Base-by-base conservation (phyloP, 2,329 filamentous ascomycete genomes). In the Bipolaris zeicola region DNA sequence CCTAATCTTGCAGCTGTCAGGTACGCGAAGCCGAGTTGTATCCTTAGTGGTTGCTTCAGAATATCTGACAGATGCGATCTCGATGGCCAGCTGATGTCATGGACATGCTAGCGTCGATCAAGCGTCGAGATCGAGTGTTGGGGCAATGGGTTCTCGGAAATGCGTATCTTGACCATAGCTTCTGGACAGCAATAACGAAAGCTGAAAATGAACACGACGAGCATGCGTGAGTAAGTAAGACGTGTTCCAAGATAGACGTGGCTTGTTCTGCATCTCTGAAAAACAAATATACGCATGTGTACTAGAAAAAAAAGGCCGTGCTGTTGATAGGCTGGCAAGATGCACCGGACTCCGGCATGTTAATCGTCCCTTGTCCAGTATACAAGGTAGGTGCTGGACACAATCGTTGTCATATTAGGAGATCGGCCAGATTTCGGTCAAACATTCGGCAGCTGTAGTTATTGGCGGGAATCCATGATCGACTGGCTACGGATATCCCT, bases 71-170 rank as follows among this genome's bases (percentile, higher is more conserved):
- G 11, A 13, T 18, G 20, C 50, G 50, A 57, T 53, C 53, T 43
- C 28, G 50, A 49, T 53, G 38, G 6, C 24, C 18, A 26, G 11
- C 45, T 57, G 55, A 57, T 57, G 55, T 57, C 55, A 57, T 57
- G 6, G 34, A 57, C 6, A 20, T 54, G 41, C 22, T 57, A 57
- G 55, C 50, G 55, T 34, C 41, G 55, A 57, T 57, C 55, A 54
- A 34, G 39, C 22, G 31, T 16, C 26, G 20, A 37, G 50, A 53
- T 53, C 49, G 50, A 37, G 24, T 38, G 43, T 48, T 44, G 24
- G 33, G 52, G 20, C 22, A 16, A 33, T 31, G 24, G 41, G 7
- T 38, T 11, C 14, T 48, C 6, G 20, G 3, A 8, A 48, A 6
- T 10, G 13, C 3, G 22, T 13, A 18, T 18, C 7, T 33, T 6